Evolutionary conservation across 2,329 filamentous ascomycete species (phyloP).

Genomic region (Colletotrichum plurivorum): DNA sequence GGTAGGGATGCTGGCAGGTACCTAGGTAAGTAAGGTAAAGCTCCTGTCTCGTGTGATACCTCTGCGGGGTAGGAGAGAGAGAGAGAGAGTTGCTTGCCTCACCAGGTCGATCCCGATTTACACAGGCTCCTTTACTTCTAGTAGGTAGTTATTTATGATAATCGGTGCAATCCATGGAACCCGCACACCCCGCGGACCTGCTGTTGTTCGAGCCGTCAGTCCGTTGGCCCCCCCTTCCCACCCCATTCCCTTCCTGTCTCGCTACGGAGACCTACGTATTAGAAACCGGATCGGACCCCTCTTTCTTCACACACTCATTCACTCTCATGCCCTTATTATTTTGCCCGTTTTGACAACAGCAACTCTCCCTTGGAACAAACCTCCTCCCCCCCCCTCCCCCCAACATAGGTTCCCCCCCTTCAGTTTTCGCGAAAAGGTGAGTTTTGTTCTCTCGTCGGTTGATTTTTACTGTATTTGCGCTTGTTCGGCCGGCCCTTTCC

Average conservation of each 20-base stretch:
- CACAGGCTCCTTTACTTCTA: too few relatives aligned
- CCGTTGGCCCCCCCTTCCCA: conserved; percentile 5
- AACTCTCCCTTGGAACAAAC: conserved; percentile 28
- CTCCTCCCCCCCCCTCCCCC: conserved; percentile 15
- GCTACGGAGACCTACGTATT: conserved; percentile 4
- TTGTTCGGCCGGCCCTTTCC: background rate
- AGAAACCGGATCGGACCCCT: conserved; percentile 33
- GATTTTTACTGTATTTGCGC: conserved; percentile 12
- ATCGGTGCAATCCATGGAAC: too few relatives aligned
- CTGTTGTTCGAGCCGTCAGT: background rate
- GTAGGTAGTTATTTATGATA: too few relatives aligned
- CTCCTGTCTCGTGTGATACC: too few relatives aligned
- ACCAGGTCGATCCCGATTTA: too few relatives aligned
- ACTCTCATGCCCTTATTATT: conserved; percentile 17
- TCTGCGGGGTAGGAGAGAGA: too few relatives aligned
- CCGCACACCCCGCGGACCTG: too few relatives aligned
- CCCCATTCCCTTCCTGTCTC: background rate
- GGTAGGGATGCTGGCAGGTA: too few relatives aligned
- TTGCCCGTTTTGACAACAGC: conserved; percentile 28
- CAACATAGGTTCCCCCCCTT: background rate
- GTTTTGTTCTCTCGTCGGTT: conserved; percentile 14
- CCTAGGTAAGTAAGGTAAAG: too few relatives aligned
- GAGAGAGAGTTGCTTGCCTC: too few relatives aligned
- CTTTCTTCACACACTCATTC: conserved; percentile 33
- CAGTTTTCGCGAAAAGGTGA: conserved; percentile 39